These are phyloP conservation scores for Pelargonium nanum DNA, from an alignment of 345 rosid genomes.

Conservation along the genomic window DNA sequence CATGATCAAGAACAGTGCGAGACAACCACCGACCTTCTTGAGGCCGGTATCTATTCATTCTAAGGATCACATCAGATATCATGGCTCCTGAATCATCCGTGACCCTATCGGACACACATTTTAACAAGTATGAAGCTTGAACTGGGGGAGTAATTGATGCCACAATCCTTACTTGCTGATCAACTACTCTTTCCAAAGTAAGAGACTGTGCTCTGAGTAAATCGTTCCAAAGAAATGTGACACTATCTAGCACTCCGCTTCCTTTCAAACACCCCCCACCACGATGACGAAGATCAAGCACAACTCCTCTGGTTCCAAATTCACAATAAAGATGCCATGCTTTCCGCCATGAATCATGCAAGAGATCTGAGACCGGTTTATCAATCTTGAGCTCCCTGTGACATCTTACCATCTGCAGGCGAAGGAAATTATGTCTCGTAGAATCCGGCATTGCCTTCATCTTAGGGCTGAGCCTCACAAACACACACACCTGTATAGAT, in stretches of 20 bases:
- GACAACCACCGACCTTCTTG: constrained; percentile 97
- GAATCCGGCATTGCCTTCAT: constrained; percentile 23
- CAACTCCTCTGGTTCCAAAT: constrained; percentile 63
- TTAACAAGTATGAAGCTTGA: constrained; percentile 74
- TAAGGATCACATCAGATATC: constrained; percentile 74
- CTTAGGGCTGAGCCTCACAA: constrained; percentile 30
- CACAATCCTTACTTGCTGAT: constrained; percentile 29
- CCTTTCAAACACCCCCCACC: constrained; percentile 35
- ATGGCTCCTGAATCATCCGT: constrained; percentile 89
- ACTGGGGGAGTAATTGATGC: constrained; percentile 78
- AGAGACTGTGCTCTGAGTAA: constrained; percentile 55
- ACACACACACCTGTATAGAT: constrained; percentile 49
- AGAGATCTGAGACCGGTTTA: constrained; percentile 26
- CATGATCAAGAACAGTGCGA: constrained; percentile 83
- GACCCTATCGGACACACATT: constrained; percentile 85
- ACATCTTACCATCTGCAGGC: constrained; percentile 46
- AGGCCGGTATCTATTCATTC: constrained; percentile 50
- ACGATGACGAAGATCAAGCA: constrained; percentile 36
- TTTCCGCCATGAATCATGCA: constrained; percentile 47
- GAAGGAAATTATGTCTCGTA: constrained; percentile 28
- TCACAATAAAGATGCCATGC: constrained; percentile 67
- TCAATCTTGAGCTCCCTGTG: constrained; percentile 65
- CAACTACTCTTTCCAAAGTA: constrained; percentile 38
- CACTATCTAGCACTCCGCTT: constrained; percentile 26
- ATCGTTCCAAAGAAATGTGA: constrained; percentile 64